A percentile compares a stretch with the other conserved stretches of the same genome.
Conservation (phyloP, 371 early-diverging fungal species). For the Mortierella polycephala region DNA sequence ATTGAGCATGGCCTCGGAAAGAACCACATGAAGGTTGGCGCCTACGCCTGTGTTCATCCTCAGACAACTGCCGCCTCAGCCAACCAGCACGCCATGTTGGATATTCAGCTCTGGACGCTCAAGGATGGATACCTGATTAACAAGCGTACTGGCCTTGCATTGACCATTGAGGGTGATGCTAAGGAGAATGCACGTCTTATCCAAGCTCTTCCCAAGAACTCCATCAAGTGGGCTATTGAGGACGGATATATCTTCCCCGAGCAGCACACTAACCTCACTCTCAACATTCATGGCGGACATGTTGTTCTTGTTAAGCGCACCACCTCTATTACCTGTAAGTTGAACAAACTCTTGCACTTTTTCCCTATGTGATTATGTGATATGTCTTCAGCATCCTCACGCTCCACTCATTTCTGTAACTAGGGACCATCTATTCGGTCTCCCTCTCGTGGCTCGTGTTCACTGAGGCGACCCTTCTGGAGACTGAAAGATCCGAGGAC, state of each 20-base stretch:
- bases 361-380: no score
- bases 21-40: constrained; percentile 49
- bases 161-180: constrained; percentile 56
- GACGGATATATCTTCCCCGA: constrained; percentile 40
- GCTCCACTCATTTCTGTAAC: not conserved
- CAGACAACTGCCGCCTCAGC: constrained; percentile 48
- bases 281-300: constrained; percentile 37
- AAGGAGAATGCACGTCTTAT: constrained; percentile 46
- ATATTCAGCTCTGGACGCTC: constrained; percentile 62
- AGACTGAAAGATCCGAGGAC: constrained; percentile 32
- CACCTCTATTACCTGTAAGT: constrained; percentile 30
- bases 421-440: constrained; percentile 34
- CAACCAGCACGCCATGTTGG: constrained; percentile 47
- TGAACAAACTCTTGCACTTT: no score
- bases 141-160: constrained; percentile 62
- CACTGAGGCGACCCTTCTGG: constrained; percentile 31
- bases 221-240: constrained; percentile 48
- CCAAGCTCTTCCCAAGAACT: constrained; percentile 45
- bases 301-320: constrained; percentile 47
- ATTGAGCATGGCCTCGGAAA: constrained; percentile 38
- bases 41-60: constrained; percentile 44
- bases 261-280: constrained; percentile 28
- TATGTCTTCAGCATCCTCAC: not conserved
- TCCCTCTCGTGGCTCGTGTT: constrained; percentile 42
- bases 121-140: constrained; percentile 64